phyloP scores from a whole-genome alignment of 2,329 filamentous ascomycete genomes.

The Cladobotryum protrusum region DNA sequence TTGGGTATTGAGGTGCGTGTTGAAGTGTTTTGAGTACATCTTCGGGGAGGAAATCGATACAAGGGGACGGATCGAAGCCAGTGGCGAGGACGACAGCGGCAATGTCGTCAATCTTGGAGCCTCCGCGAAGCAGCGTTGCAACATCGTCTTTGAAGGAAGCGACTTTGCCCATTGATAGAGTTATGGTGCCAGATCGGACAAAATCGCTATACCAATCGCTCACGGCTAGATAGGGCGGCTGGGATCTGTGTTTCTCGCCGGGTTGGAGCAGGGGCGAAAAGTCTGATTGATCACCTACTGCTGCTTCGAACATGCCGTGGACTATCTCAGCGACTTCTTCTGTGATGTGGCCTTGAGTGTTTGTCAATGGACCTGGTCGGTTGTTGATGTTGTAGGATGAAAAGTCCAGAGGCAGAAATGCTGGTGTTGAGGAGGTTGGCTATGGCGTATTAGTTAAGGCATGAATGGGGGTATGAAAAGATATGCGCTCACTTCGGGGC shows the following conservation, averaged over 20 bases:
- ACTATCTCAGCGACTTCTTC: constrained; percentile 48
- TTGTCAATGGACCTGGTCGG: constrained; percentile 52
- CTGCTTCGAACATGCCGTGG: constrained; percentile 44
- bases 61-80: constrained; percentile 61
- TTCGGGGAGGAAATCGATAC: constrained; percentile 57
- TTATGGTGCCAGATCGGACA: constrained; percentile 58
- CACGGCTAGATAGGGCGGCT: constrained; percentile 61
- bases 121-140: constrained; percentile 25
- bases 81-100: constrained; percentile 68
- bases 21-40: constrained; percentile 51
- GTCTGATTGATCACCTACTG: constrained; percentile 49
- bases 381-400: constrained; percentile 63
- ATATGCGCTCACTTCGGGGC: constrained; percentile 38
- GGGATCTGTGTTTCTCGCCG: constrained; percentile 31
- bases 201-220: constrained; percentile 70
- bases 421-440: constrained; percentile 43
- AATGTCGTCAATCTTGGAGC: constrained; percentile 44
- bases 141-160: constrained; percentile 29
- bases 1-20: constrained; percentile 47
- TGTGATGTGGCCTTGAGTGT: constrained; percentile 59
- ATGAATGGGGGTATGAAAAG: background rate
- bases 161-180: constrained; percentile 42
- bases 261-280: constrained; percentile 40
- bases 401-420: constrained; percentile 68
- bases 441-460: constrained; percentile 15